Conservation (phyloP, 2,329 filamentous ascomycete genomes). For the Phialemonium atrogriseum region DNA sequence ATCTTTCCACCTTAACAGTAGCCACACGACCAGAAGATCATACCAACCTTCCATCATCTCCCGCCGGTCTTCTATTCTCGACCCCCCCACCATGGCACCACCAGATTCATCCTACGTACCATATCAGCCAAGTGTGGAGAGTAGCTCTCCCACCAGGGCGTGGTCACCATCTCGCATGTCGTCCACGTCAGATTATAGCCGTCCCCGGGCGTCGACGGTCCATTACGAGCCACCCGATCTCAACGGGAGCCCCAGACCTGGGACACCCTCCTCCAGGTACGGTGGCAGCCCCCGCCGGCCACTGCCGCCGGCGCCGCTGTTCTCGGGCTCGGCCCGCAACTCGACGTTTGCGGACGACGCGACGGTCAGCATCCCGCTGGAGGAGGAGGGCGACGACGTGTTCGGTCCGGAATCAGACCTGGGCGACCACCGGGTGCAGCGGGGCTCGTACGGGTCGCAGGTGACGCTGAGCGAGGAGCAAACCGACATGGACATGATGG, state of each 20-base stretch:
- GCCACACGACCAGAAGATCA: slow-evolving; percentile 32
- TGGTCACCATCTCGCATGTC: slow-evolving; percentile 48
- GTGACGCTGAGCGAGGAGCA: slow-evolving; percentile 42
- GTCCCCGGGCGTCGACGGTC: slow-evolving; percentile 61
- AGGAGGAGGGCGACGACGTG: slow-evolving; percentile 51
- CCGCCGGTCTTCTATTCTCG: slow-evolving; percentile 40
- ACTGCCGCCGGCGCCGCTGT: slow-evolving; percentile 80
- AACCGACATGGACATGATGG: slow-evolving; percentile 4
- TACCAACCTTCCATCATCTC: slow-evolving; percentile 48
- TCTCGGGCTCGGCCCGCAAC: slow-evolving; percentile 47
- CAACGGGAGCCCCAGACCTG: slow-evolving; percentile 82
- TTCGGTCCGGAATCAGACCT: slow-evolving; percentile 57
- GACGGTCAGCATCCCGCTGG: slow-evolving; percentile 64
- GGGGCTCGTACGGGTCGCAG: slow-evolving; percentile 53
- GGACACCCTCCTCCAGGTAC: slow-evolving; percentile 83
- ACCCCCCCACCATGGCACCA: slow-evolving; percentile 52
- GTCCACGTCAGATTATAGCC: slow-evolving; percentile 58
- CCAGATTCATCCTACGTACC: slow-evolving; percentile 56
- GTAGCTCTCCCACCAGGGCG: slow-evolving; percentile 44
- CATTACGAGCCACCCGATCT: slow-evolving; percentile 82
- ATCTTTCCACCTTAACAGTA: slow-evolving; percentile 34
- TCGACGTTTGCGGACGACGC: slow-evolving; percentile 57
- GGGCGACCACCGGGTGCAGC: slow-evolving; percentile 43
- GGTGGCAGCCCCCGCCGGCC: slow-evolving; percentile 81
- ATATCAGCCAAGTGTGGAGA: slow-evolving; percentile 38